A percentile compares a stretch with the other conserved stretches of the same genome.
Evolutionary conservation across 192 early-diverging fungal species (phyloP).

Genomic region (Geranomyces variabilis): DNA sequence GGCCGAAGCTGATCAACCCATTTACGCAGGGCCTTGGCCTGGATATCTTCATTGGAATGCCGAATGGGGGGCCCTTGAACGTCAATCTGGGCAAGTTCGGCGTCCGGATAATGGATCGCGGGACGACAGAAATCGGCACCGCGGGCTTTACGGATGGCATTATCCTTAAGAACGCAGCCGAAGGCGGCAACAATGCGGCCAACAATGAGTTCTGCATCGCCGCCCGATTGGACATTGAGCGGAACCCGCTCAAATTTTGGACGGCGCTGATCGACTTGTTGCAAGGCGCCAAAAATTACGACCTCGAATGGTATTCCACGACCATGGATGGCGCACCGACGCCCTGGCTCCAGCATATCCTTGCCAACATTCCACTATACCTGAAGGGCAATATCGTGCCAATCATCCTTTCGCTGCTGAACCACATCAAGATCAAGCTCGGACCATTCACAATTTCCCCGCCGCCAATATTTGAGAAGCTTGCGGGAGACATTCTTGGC

Average conservation of each 20-base stretch:
- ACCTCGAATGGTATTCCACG: neutral
- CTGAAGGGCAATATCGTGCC: slow-evolving; percentile 15
- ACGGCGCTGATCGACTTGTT: neutral
- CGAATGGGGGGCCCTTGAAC: slow-evolving; percentile 20
- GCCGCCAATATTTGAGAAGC: neutral
- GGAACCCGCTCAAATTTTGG: slow-evolving; percentile 5
- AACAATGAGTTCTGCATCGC: slow-evolving; percentile 12
- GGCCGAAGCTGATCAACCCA: slow-evolving; percentile 30
- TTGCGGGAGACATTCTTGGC: neutral
- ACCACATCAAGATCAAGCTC: slow-evolving; percentile 15
- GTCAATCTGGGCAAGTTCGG: slow-evolving; percentile 28
- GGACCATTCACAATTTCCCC: neutral
- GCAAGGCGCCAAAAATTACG: neutral
- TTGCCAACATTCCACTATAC: slow-evolving; percentile 6
- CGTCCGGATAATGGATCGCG: slow-evolving; percentile 10
- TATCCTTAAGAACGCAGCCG: slow-evolving; percentile 23
- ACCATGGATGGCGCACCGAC: neutral
- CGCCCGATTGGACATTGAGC: slow-evolving; percentile 3
- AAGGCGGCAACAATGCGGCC: slow-evolving; percentile 15
- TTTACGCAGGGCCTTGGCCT: slow-evolving; percentile 25
- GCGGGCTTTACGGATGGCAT: slow-evolving; percentile 1
- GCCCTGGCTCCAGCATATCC: neutral
- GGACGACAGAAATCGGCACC: slow-evolving; percentile 5
- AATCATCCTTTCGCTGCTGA: neutral
- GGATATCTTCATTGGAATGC: slow-evolving; percentile 15